Evolutionary conservation across 169 alveolate species (phyloP).

Genomic region (Eimeria mitis): DNA sequence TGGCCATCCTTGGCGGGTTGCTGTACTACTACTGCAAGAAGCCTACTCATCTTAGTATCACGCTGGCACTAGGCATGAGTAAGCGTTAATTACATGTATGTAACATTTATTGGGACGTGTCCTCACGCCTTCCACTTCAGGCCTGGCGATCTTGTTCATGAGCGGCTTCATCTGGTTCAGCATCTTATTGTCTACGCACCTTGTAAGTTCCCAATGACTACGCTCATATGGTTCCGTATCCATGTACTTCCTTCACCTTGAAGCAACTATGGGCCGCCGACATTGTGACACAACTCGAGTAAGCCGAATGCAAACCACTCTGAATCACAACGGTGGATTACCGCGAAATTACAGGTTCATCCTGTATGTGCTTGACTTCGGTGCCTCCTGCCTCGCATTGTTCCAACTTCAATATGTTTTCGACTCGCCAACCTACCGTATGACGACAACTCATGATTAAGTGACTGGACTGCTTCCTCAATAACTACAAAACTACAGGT

Average conservation of each 20-base stretch:
- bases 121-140: background rate
- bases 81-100: background rate
- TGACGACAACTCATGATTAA: background rate
- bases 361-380: slow-evolving; percentile 70
- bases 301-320: background rate
- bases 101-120: background rate
- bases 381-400: slow-evolving; percentile 75
- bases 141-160: slow-evolving; percentile 78
- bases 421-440: slow-evolving; percentile 80
- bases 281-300: slow-evolving; percentile 75
- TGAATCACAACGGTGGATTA: background rate
- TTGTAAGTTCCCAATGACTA: slow-evolving; percentile 9
- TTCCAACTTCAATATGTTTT: slow-evolving; percentile 70
- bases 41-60: slow-evolving; percentile 78
- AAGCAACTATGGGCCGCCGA: slow-evolving; percentile 81
- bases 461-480: background rate
- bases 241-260: background rate
- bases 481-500: slow-evolving; percentile 18
- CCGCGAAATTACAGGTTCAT: slow-evolving; percentile 28
- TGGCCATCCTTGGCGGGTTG: slow-evolving; percentile 75
- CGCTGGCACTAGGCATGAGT: slow-evolving; percentile 81
- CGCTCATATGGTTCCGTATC: too few species aligned
- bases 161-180: slow-evolving; percentile 79
- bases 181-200: slow-evolving; percentile 44
- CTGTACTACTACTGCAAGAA: slow-evolving; percentile 68